Base-by-base conservation (phyloP, 352 stramenopile genomes). In the Pythium monospermum region DNA sequence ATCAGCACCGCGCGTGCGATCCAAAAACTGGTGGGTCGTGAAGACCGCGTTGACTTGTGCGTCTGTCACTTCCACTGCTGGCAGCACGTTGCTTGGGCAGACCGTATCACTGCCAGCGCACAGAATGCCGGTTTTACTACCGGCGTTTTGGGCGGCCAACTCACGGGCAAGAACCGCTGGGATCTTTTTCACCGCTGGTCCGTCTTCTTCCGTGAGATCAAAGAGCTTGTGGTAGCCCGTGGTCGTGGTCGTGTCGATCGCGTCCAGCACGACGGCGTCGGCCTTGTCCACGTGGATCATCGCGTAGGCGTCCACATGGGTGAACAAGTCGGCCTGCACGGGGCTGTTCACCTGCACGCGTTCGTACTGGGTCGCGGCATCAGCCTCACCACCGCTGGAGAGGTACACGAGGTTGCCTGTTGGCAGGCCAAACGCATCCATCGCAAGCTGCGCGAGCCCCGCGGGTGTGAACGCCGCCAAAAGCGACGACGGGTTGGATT, bases 251-350 rank as follows among this genome's bases (percentile, higher is more conserved):
- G 57, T 49, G 47, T 72, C 42, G 1, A 80, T 26, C 2, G 55
- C 30, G 16, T 49, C 23, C 19, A 76, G 25, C 43, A 56, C 56
- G 4, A 41, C 16, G 1, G 39, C 37, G n/a, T 60, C 58, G 22
- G 30, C 26, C 13, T 61, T 56, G 18, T 71, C 61, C n/a, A 75
- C 45, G 32, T 73, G 49, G 6, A 81, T 23, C 11, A 77, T 23
- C 13, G 68, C 68, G 33, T 72, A 73, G 1, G 54, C 57, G 28
- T 68, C 38, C 10, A 60, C 62, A 30, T 67, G 59, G 27, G 57
- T 49, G 49, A 81, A 77, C 2, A 81, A 11, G 38, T 81, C 71
- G 33, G 68, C 65, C 43, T 81, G 68, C 8, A 81, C 36, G 63
- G 50, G 58, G 38, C 23, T 59, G 52, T 26, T 13, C 22, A 49